A percentile compares a stretch with the other conserved stretches of the same genome.
Evolutionary conservation across 1,284 basidiomycete species (phyloP).

Genomic region (Cutaneotrichosporon dermatis): DNA sequence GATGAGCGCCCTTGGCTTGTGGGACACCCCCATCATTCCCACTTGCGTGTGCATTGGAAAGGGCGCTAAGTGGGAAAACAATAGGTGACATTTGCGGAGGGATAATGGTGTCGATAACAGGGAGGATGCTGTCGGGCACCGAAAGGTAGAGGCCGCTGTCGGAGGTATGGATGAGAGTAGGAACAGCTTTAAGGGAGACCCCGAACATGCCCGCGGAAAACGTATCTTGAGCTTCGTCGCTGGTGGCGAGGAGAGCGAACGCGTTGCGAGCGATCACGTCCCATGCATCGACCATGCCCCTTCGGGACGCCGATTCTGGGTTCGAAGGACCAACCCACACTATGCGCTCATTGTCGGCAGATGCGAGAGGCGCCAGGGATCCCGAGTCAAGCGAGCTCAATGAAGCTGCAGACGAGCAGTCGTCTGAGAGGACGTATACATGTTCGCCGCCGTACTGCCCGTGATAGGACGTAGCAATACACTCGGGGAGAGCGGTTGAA

Average conservation of each 20-base stretch:
- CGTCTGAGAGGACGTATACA: constrained; percentile 15
- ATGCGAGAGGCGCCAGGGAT: constrained; percentile 17
- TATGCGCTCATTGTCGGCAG: neutral
- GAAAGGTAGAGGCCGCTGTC: constrained; percentile 32
- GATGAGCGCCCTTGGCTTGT: constrained; percentile 31
- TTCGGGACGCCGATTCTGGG: constrained; percentile 2
- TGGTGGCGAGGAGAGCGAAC: neutral
- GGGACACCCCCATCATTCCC: constrained; percentile 26
- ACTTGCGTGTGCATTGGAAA: constrained; percentile 4
- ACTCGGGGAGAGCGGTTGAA: constrained; percentile 9
- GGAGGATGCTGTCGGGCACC: constrained; percentile 29
- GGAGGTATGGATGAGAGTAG: constrained; percentile 26
- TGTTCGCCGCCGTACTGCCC: constrained; percentile 29
- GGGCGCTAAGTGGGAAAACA: constrained; percentile 24
- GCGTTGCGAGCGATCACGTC: neutral
- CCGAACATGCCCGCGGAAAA: neutral
- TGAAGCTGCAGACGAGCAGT: constrained; percentile 15
- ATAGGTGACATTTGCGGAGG: constrained; percentile 44
- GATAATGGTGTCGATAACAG: constrained; percentile 43
- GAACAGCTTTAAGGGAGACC: neutral
- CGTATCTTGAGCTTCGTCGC: neutral
- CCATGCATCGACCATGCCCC: neutral
- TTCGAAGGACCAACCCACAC: constrained; percentile 13
- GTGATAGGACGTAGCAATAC: constrained; percentile 24
- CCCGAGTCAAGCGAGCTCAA: constrained; percentile 13